Conservation (phyloP, 495 filamentous ascomycete genomes). For the Penicillium daleae region DNA sequence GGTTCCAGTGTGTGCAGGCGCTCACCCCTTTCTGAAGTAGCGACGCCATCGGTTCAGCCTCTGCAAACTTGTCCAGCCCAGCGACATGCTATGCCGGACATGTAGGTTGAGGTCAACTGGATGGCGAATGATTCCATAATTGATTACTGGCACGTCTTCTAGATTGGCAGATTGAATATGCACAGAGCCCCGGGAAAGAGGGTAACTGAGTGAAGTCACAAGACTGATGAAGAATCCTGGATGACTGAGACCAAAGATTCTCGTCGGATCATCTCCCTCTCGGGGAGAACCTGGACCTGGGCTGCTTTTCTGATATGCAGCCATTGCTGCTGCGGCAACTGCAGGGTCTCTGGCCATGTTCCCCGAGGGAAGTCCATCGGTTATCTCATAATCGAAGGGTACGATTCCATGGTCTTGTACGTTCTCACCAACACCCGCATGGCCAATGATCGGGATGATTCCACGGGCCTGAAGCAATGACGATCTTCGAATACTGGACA, state of each 20-base stretch:
- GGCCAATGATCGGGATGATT: constrained; percentile 31
- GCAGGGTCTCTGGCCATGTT: constrained; percentile 17
- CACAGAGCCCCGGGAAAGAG: constrained; percentile 30
- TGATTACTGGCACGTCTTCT: constrained; percentile 17
- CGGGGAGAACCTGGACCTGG: constrained; percentile 17
- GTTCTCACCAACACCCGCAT: constrained; percentile 52
- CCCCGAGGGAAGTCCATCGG: constrained; percentile 21
- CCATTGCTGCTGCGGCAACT: constrained; percentile 26
- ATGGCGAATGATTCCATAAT: constrained; percentile 30
- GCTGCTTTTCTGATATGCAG: constrained; percentile 23
- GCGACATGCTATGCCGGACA: constrained; percentile 21
- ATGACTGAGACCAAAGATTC: constrained; percentile 18
- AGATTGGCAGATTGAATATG: constrained; percentile 26
- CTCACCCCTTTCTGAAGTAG: constrained; percentile 14
- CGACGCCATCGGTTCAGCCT: constrained; percentile 41
- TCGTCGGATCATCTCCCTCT: constrained; percentile 8
- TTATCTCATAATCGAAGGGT: constrained; percentile 18
- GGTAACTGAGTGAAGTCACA: constrained; percentile 20
- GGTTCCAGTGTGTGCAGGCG: constrained; percentile 15
- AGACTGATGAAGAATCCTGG: constrained; percentile 50
- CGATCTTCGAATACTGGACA: constrained; percentile 60
- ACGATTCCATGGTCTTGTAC: constrained; percentile 49
- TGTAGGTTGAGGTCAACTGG: constrained; percentile 38
- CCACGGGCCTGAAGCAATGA: constrained; percentile 11
- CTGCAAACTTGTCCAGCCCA: constrained; percentile 32